Base-by-base conservation (phyloP, 2,329 filamentous ascomycete species). In the Hypoxylon sp. region DNA sequence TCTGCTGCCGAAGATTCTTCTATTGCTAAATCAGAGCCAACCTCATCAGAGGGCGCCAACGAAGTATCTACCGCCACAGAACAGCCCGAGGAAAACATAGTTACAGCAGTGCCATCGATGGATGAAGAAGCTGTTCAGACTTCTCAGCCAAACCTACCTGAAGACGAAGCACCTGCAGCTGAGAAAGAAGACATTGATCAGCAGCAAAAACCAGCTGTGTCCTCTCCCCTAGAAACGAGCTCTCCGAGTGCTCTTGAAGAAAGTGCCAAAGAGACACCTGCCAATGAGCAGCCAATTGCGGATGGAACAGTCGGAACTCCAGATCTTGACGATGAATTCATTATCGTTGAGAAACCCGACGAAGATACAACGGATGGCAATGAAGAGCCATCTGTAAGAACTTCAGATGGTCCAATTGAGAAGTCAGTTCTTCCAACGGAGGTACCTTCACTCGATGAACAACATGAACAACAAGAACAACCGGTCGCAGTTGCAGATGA, bases 321-420 rank as follows among this genome's bases (percentile, higher is more conserved):
- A 17, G 47, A 50, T 15, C 11, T 15, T 26, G 38, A 45, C 33
- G 51, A 58, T 48, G 59, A 62, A 20, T 62, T 62, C 18, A 20
- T 62, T 33, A 29, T 62, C 21, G 26, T 62, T 26, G 59, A 54
- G 37, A 59, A 58, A 33, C 24, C 38, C 8, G 51, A 47, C 2
- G 48, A 21, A 11, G 24, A n/a, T 17, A 17, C 21, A 10, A 8
- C 24, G n/a, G 29, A 29, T 20, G 52, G 17, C 20, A 35, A 48
- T n/a, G 42, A 21, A 27, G 45, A 55, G 11, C 40, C 40, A 21
- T 17, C 23, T 27, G 10, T 2, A 13, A 27, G 31, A 31, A 4
- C 11, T 13, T 29, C 24, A 9, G 48, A 43, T 29, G 6, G 3
- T 4, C 15, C 49, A 24, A 11, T 17, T 17, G 20, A 48, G 18